phyloP scores from a whole-genome alignment of 257 asterid species.

The Solanum lignicaule region DNA sequence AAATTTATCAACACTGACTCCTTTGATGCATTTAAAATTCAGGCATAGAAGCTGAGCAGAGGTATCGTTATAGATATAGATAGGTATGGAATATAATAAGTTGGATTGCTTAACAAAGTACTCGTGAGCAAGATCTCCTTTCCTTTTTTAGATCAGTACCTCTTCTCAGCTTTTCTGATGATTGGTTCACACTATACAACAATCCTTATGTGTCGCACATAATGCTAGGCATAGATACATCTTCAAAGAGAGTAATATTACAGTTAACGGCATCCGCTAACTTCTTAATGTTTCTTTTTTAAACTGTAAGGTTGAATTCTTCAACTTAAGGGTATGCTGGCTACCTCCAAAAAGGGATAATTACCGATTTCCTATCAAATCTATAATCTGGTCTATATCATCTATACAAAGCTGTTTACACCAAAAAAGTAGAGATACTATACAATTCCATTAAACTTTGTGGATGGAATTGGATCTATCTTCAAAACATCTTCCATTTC shows the following conservation, averaged over 20 bases:
- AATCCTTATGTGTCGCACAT: background rate
- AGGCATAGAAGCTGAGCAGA: background rate
- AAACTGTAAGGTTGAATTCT: no score
- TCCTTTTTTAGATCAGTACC: background rate
- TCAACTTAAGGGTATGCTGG: no score
- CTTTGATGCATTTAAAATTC: background rate
- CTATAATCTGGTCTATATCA: no score
- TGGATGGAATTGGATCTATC: no score
- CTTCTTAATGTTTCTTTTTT: background rate
- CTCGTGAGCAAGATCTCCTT: background rate
- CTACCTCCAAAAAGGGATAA: no score
- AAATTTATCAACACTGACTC: background rate
- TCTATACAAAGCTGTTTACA: no score
- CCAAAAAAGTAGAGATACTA: no score
- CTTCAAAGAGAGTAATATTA: background rate
- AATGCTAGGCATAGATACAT: background rate
- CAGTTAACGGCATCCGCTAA: background rate
- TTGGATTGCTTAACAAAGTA: background rate
- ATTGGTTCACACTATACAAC: background rate
- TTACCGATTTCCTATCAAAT: no score
- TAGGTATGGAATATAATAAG: background rate
- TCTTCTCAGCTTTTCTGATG: background rate
- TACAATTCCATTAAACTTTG: no score
- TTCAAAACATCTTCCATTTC: no score
- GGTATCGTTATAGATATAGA: background rate